Evolutionary conservation across 345 rosid genomes (phyloP), one percentile per base, ranked within the genome.

Genomic region (Moringa oleifera): DNA sequence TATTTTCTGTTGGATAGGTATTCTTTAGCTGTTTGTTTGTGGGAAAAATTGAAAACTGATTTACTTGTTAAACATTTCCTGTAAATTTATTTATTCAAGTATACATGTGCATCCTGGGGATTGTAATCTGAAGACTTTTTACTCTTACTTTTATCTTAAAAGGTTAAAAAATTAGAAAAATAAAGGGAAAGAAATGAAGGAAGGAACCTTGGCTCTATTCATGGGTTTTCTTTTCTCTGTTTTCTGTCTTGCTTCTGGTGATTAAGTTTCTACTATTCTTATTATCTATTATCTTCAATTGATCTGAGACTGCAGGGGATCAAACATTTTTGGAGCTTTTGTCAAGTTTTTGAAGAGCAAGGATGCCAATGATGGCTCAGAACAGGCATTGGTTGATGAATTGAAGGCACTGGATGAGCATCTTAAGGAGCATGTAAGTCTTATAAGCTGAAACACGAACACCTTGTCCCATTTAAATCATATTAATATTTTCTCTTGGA

Each of bases 361-460:
- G 85, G 86, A 95, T 73, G 68, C 91, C 11, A 82, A 53, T 51
- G 96, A 95, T 57, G 89, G 84, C 46, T 57, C 94, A 9, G 96
- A 89, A 66, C 75, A 84, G 77, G 91, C 89, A 22, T 67, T 95
- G 87, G 78, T 87, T 25, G 70, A 61, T 73, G 94, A 91, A 77
- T 72, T 95, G 66, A 84, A 87, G 59, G 91, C 95, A 17, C 59
- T 91, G 70, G 95, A 95, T 70, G 83, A 78, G 65, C 98, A 95
- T 67, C 85, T 91, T 54, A 80, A 84, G 87, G 81, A 64, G 57
- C 79, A 79, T 58, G 85, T 85, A 82, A 25, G 74, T 37, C 28
- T 18, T 13, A 15, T 24, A 37, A 24, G 20, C 60, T 64, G 54
- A 65, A 67, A 37, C 57, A 50, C 17, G 21, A 18, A 18, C 23